A percentile compares a stretch with the other conserved stretches of the same genome.
Conservation (phyloP, 2,329 filamentous ascomycete genomes). For the Phialemonium atrogriseum region DNA sequence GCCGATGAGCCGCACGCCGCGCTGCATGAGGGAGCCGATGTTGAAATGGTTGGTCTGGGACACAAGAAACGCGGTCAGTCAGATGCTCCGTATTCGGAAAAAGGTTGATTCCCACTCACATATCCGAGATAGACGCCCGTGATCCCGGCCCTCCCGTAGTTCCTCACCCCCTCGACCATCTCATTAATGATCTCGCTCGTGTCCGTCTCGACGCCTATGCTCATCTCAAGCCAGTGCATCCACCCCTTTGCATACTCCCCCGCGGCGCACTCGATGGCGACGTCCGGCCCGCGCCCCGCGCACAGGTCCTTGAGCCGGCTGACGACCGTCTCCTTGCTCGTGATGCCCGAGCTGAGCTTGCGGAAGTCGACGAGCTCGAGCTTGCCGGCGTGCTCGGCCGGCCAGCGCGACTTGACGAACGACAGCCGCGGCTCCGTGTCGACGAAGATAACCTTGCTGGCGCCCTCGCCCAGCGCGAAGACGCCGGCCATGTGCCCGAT, state of each 20-base stretch:
- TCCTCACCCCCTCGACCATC: slow-evolving; percentile 66
- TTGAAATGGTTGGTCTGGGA: slow-evolving; percentile 70
- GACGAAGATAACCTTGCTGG: slow-evolving; percentile 68
- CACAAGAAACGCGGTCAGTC: no score
- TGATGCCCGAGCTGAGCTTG: slow-evolving; percentile 48
- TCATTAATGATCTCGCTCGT: slow-evolving; percentile 75
- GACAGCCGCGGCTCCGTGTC: slow-evolving; percentile 65
- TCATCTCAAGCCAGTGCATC: slow-evolving; percentile 49
- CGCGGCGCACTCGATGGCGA: slow-evolving; percentile 58
- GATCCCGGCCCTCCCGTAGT: slow-evolving; percentile 66
- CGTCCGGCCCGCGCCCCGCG: slow-evolving; percentile 65
- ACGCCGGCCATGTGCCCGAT: slow-evolving; percentile 78
- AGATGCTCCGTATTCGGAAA: no score
- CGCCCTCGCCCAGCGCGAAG: slow-evolving; percentile 68
- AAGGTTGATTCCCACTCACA: slow-evolving; percentile 28
- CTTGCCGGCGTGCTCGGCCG: slow-evolving; percentile 36
- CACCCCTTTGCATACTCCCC: slow-evolving; percentile 56
- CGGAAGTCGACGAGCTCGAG: slow-evolving; percentile 64
- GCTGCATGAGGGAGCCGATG: slow-evolving; percentile 77
- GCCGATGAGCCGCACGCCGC: slow-evolving; percentile 70
- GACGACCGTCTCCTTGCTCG: slow-evolving; percentile 54
- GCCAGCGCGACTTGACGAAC: slow-evolving; percentile 56
- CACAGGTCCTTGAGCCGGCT: slow-evolving; percentile 66
- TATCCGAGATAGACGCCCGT: slow-evolving; percentile 63
- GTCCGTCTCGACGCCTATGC: slow-evolving; percentile 68